Evolutionary conservation across 148 eudicot genomes (phyloP), one percentile per base, ranked within the genome.

Genomic region (Heliamphora exappendiculata): DNA sequence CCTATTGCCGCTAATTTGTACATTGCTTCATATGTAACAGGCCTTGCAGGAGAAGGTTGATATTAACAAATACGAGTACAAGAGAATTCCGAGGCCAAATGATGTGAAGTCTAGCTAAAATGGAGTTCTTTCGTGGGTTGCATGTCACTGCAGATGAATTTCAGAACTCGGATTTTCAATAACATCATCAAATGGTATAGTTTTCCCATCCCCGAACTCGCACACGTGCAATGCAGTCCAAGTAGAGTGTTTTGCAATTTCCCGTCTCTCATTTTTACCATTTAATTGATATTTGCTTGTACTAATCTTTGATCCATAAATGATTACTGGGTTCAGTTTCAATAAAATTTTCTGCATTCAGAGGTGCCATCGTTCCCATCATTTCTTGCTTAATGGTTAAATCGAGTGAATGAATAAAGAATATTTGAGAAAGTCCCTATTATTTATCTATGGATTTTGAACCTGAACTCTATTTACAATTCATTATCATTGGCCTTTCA

Each of bases 61-160:
- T 78, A 90, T 92, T 66, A 84, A 89, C 76, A 86, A 83, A 77
- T 95, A 84, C 28, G 97, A 95, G 80, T 95, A 87, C 85, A 92
- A 91, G 90, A 88, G 78, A 78, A 87, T 94, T 75, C 98, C 98
- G 16, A 88, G 65, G 72, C 97, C 79, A 26, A 74, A 73, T 54
- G 91, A 90, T 70, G 84, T 80, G 81, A 77, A 83, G 75, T 81
- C 86, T 13, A 70, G 79, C 78, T 79, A 84, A 77, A 73, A 3
- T 66, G 7, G 47, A 68, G 9, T 50, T 24, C 49, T 62, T 41
- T 53, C 59, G 5, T 0, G 11, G 31, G 12, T 36, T 57, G 10
- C 42, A 9, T 6, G 70, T 66, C 70, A 4, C 49, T 0, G 50
- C 50, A 14, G 12, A 42, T 6, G 10, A 42, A 47, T 47, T 47